Percentiles rank a stretch among this genome's conserved stretches.
Conservation (phyloP, 2,329 filamentous ascomycete species). For the Pseudogymnoascus sp. region DNA sequence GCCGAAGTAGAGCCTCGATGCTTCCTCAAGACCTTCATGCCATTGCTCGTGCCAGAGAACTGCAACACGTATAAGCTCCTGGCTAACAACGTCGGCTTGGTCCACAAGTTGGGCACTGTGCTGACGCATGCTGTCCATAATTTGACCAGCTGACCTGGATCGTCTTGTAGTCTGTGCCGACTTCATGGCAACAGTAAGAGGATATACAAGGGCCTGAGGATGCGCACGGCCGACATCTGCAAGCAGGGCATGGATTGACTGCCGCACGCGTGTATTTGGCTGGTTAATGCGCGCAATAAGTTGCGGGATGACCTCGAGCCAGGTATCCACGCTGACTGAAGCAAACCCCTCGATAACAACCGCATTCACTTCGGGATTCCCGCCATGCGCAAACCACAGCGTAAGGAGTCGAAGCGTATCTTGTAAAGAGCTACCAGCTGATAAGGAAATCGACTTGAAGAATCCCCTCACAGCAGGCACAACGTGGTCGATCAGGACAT, state of each 20-base stretch:
- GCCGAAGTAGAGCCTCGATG: conserved; percentile 91
- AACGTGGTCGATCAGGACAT: conserved; percentile 75
- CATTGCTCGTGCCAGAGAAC: conserved; percentile 98
- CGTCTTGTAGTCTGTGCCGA: conserved; percentile 74
- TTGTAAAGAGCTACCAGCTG: conserved; percentile 85
- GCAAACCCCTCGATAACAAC: conserved; percentile 86
- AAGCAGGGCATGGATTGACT: conserved; percentile 85
- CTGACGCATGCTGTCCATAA: conserved; percentile 97
- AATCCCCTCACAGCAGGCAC: conserved; percentile 93
- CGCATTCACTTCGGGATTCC: conserved; percentile 76
- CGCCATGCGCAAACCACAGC: conserved; percentile 92
- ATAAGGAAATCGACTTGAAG: conserved; percentile 93
- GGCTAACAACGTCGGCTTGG: conserved; percentile 89
- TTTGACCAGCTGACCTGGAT: conserved; percentile 79
- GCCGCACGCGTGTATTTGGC: conserved; percentile 78
- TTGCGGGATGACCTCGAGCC: conserved; percentile 97
- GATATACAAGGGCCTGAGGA: conserved; percentile 93
- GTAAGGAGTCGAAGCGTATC: conserved; percentile 89
- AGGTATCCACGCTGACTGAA: conserved; percentile 91
- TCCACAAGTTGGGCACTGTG: conserved; percentile 90
- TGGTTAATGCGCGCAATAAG: conserved; percentile 97
- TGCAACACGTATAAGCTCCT: conserved; percentile 92
- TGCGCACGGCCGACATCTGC: conserved; percentile 90
- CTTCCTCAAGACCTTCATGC: conserved; percentile 97
- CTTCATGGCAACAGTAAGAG: conserved; percentile 96